Percentiles rank a stretch among this genome's conserved stretches.
phyloP scores from a whole-genome alignment of 441 rosid genomes.

The Pelargonium citronellum region DNA sequence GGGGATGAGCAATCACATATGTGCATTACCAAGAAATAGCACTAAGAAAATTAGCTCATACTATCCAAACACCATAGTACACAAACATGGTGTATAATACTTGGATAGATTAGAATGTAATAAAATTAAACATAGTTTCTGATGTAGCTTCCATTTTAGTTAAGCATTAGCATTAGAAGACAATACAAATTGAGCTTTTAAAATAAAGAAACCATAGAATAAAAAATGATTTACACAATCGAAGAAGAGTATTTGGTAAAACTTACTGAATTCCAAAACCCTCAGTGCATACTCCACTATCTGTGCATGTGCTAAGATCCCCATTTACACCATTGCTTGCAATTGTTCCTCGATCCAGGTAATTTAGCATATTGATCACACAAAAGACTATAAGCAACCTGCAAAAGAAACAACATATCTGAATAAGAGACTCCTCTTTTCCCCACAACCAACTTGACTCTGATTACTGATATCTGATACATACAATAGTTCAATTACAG shows the following conservation, averaged over 20 bases:
- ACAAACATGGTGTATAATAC: not conserved
- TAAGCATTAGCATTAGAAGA: not conserved
- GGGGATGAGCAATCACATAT: not conserved
- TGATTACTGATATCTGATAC: not conserved
- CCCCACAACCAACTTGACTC: not conserved
- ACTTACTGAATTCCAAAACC: constrained; percentile 96
- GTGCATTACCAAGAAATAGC: not conserved
- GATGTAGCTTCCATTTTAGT: not conserved
- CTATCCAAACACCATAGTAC: not conserved
- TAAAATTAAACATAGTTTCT: not conserved
- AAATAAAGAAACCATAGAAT: not conserved
- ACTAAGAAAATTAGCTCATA: too few species aligned
- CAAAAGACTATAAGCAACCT: constrained; percentile 84
- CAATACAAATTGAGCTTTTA: not conserved
- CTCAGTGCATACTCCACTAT: constrained; percentile 64
- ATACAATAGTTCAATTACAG: not conserved
- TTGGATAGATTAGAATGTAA: not conserved
- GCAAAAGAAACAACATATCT: constrained; percentile 22
- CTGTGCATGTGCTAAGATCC: constrained; percentile 53
- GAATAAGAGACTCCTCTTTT: not conserved
- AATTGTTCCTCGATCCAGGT: constrained; percentile 87
- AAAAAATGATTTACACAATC: not conserved
- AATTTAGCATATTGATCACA: constrained; percentile 71
- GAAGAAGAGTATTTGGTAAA: constrained; percentile 12
- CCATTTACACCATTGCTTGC: constrained; percentile 98